A percentile compares a stretch with the other conserved stretches of the same genome.
Evolutionary conservation across 2,329 filamentous ascomycete genomes (phyloP).

Genomic region (Lojkania enalia): DNA sequence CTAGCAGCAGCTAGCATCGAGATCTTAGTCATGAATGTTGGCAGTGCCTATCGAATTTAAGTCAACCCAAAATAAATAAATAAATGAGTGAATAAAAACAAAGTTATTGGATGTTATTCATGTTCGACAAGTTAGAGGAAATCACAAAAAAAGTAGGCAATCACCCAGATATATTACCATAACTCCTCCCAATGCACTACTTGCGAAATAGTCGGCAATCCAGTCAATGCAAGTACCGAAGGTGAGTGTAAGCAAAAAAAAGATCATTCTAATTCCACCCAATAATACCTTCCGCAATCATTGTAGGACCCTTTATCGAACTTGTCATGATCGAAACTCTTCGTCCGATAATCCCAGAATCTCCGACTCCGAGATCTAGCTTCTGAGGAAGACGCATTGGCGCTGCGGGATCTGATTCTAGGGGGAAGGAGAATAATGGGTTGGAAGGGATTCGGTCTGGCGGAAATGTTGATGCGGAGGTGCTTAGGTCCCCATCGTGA

Average conservation of each 20-base stretch:
- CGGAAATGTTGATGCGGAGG: slow-evolving; percentile 1
- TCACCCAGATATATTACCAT: neutral
- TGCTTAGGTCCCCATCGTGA: slow-evolving; percentile 35
- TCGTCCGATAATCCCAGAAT: slow-evolving; percentile 38
- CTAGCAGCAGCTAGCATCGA: no score
- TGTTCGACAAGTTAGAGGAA: no score
- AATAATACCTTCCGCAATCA: slow-evolving; percentile 37
- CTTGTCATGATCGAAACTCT: slow-evolving; percentile 35
- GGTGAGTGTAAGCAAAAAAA: neutral
- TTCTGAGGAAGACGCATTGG: slow-evolving; percentile 23
- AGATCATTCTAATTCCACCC: slow-evolving; percentile 37
- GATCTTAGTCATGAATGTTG: no score
- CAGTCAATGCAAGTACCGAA: neutral
- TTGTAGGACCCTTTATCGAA: slow-evolving; percentile 20
- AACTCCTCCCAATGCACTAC: no score
- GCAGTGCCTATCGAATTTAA: no score
- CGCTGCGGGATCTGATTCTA: slow-evolving; percentile 11
- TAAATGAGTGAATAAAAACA: no score
- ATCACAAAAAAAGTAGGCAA: no score
- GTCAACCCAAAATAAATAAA: no score
- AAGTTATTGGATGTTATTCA: no score
- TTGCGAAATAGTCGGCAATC: no score
- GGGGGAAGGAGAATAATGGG: slow-evolving; percentile 32
- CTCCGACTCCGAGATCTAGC: slow-evolving; percentile 37
- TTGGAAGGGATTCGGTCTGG: slow-evolving; percentile 6